Conservation (phyloP, 495 filamentous ascomycete genomes). For the Penicillium subrubescens region DNA sequence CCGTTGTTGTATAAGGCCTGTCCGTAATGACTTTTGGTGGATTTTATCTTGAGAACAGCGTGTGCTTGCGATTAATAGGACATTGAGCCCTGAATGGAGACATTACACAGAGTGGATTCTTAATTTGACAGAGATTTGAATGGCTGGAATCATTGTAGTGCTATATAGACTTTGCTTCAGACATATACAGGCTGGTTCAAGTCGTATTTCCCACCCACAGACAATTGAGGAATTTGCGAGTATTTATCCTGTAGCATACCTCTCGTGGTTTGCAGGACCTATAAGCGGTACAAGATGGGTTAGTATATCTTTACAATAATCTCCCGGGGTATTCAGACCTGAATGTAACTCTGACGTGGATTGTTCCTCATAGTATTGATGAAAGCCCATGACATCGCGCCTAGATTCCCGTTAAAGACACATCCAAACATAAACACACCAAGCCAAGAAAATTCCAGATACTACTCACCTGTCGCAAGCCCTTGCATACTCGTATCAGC, state of each 20-base stretch:
- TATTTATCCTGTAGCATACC: constrained; percentile 47
- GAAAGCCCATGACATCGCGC: constrained; percentile 63
- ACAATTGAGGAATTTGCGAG: constrained; percentile 57
- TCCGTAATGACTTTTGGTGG: no score
- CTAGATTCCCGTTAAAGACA: not conserved
- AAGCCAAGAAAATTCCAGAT: not conserved
- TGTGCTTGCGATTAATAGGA: no score
- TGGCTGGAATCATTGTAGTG: not conserved
- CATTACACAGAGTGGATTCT: no score
- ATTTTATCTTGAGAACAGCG: no score
- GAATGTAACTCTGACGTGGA: constrained; percentile 53
- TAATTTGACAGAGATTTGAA: no score
- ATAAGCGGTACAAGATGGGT: not conserved
- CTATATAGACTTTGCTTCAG: not conserved
- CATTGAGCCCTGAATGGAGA: no score
- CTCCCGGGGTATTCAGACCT: constrained; percentile 31
- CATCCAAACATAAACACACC: not conserved
- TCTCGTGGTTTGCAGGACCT: constrained; percentile 54
- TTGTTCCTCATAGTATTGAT: constrained; percentile 52
- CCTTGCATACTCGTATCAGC: constrained; percentile 61
- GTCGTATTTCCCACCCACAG: constrained; percentile 47
- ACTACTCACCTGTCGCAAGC: constrained; percentile 31
- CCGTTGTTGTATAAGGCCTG: no score
- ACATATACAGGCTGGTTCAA: constrained; percentile 39
- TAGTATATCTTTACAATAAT: not conserved